Conservation (phyloP, 2,329 filamentous ascomycete genomes). For the Chaetomiaceae sp. region DNA sequence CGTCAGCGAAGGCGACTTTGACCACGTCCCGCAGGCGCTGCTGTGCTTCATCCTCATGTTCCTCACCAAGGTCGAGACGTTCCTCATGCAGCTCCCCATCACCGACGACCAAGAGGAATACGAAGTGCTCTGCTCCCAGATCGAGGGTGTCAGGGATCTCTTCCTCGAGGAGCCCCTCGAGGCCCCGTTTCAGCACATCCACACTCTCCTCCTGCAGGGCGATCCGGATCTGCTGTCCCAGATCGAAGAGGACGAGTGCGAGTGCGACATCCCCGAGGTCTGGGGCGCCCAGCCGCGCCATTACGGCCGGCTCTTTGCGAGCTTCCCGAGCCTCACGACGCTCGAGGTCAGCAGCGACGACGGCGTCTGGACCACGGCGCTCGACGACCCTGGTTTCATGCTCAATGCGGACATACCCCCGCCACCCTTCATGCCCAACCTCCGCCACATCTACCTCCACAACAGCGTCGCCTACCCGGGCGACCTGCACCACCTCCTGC, state of each 20-base stretch:
- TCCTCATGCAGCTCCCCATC: slow-evolving; percentile 27
- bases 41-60: slow-evolving; percentile 20
- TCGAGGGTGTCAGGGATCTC: slow-evolving; percentile 5
- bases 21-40: slow-evolving; percentile 22
- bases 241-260: slow-evolving; percentile 22
- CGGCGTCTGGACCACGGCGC: slow-evolving; percentile 20
- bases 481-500: slow-evolving; percentile 23
- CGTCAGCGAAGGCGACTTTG: slow-evolving; percentile 13
- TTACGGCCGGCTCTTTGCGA: slow-evolving; percentile 21
- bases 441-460: slow-evolving; percentile 27
- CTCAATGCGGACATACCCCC: neutral
- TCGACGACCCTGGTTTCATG: neutral
- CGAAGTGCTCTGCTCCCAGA: slow-evolving; percentile 16
- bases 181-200: slow-evolving; percentile 21
- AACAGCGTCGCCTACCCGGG: slow-evolving; percentile 23
- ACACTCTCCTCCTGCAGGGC: slow-evolving; percentile 26
- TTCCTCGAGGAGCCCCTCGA: neutral
- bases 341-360: slow-evolving; percentile 27
- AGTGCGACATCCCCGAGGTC: slow-evolving; percentile 21
- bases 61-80: slow-evolving; percentile 21
- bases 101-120: slow-evolving; percentile 24
- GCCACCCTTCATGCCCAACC: slow-evolving; percentile 15
- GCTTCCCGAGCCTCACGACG: slow-evolving; percentile 23
- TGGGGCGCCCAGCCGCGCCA: slow-evolving; percentile 21
- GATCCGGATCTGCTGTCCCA: slow-evolving; percentile 25